phyloP scores from a whole-genome alignment of 2,329 filamentous ascomycete genomes.

The Fusarium chlamydosporum region DNA sequence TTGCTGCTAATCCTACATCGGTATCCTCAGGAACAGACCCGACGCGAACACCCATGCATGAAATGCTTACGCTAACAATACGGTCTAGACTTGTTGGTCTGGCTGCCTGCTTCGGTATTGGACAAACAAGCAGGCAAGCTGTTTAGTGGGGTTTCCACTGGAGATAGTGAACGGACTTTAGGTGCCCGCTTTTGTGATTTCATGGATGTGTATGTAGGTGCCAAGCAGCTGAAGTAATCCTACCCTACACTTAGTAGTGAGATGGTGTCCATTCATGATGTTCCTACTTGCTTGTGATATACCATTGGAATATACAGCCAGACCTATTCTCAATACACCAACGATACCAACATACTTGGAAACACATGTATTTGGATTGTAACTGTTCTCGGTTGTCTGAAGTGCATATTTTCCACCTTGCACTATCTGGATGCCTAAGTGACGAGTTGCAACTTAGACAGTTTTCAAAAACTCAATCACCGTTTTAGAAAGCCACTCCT shows the following conservation, averaged over 20 bases:
- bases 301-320: background rate
- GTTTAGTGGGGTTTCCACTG: slow-evolving; percentile 25
- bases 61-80: slow-evolving; percentile 18
- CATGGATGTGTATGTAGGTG: background rate
- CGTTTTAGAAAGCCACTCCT: slow-evolving; percentile 64
- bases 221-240: background rate
- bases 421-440: background rate
- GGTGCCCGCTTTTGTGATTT: background rate
- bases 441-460: background rate
- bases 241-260: slow-evolving; percentile 16
- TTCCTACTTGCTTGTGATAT: background rate
- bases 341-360: background rate
- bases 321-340: background rate
- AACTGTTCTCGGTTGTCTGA: background rate
- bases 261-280: background rate
- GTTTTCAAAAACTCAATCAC: slow-evolving; percentile 63
- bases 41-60: slow-evolving; percentile 27
- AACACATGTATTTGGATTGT: background rate
- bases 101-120: background rate
- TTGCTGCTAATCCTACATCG: slow-evolving; percentile 30
- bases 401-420: background rate
- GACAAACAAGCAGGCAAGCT: slow-evolving; percentile 3
- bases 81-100: slow-evolving; percentile 8
- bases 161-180: slow-evolving; percentile 29
- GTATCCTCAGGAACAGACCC: slow-evolving; percentile 12